phyloP scores from a whole-genome alignment of 352 stramenopile species.

The Phytophthora pinifolia region DNA sequence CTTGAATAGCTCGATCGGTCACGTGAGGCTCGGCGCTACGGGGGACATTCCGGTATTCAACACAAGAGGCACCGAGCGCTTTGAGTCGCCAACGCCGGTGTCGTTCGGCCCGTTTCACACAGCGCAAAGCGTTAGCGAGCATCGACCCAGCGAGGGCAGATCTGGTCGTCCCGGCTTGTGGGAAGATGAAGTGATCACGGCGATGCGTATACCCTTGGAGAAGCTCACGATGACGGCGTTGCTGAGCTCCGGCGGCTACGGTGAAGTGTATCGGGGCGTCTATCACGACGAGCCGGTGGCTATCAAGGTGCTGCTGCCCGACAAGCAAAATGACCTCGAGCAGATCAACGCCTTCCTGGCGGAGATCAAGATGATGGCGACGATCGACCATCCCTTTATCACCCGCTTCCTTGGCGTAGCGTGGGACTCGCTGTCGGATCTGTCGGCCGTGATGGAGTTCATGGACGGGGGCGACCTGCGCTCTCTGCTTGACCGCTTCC shows the following conservation, averaged over 20 bases:
- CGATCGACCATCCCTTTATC: constrained; percentile 49
- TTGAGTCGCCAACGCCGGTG: constrained; percentile 25
- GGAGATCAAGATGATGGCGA: constrained; percentile 46
- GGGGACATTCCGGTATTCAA: constrained; percentile 27
- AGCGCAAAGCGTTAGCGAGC: background rate
- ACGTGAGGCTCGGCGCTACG: constrained; percentile 15
- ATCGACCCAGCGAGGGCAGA: background rate
- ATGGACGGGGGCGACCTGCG: constrained; percentile 43
- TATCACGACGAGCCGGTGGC: constrained; percentile 42
- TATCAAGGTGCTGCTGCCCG: constrained; percentile 41
- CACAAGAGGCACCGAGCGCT: constrained; percentile 26
- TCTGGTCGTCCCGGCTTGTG: constrained; percentile 14
- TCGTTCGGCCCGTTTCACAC: constrained; percentile 22
- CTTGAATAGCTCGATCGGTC: constrained; percentile 8
- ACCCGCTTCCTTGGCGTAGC: constrained; percentile 52
- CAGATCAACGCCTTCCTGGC: constrained; percentile 46
- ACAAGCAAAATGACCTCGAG: constrained; percentile 28
- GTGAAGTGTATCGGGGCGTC: constrained; percentile 41
- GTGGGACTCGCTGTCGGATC: constrained; percentile 41
- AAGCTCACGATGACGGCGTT: constrained; percentile 32
- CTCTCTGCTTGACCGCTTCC: constrained; percentile 27
- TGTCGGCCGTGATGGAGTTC: constrained; percentile 46
- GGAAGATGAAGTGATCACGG: constrained; percentile 27
- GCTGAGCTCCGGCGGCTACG: constrained; percentile 41
- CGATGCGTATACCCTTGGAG: constrained; percentile 40